Evolutionary conservation across 169 alveolate genomes (phyloP).

Genomic region (Eimeria necatrix): DNA sequence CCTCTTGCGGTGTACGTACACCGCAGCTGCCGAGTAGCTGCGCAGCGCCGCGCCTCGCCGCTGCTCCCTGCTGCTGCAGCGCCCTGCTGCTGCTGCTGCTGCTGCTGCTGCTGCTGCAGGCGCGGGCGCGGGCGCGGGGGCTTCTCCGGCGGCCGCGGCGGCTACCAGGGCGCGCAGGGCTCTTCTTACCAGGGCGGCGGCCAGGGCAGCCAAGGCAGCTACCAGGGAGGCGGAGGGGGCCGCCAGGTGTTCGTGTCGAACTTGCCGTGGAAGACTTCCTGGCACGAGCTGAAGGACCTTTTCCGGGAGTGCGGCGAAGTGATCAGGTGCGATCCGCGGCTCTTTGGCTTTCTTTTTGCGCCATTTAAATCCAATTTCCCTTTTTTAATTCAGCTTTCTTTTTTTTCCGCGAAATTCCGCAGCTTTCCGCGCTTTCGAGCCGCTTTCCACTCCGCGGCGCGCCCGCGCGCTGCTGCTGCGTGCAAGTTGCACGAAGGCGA

Average conservation of each 20-base stretch:
- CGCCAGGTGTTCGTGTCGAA: constrained; percentile 81
- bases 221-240: constrained; percentile 60
- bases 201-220: constrained; percentile 78
- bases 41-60: not conserved
- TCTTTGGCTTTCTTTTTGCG: not conserved
- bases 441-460: too few species aligned
- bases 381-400: too few species aligned
- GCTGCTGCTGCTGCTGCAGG: not conserved
- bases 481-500: too few species aligned
- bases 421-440: too few species aligned
- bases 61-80: not conserved
- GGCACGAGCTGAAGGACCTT: constrained; percentile 83
- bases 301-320: constrained; percentile 83
- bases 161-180: constrained; percentile 76
- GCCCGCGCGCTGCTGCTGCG: too few species aligned
- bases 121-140: constrained; percentile 79
- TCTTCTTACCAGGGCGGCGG: constrained; percentile 77
- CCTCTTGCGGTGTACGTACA: not conserved
- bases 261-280: constrained; percentile 83
- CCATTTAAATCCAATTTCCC: not conserved
- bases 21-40: not conserved
- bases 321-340: constrained; percentile 65
- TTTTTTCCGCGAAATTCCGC: too few species aligned
- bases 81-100: too few species aligned
- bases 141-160: constrained; percentile 80